phyloP scores from a whole-genome alignment of 179 eudicot species.

The Nepenthes alata region DNA sequence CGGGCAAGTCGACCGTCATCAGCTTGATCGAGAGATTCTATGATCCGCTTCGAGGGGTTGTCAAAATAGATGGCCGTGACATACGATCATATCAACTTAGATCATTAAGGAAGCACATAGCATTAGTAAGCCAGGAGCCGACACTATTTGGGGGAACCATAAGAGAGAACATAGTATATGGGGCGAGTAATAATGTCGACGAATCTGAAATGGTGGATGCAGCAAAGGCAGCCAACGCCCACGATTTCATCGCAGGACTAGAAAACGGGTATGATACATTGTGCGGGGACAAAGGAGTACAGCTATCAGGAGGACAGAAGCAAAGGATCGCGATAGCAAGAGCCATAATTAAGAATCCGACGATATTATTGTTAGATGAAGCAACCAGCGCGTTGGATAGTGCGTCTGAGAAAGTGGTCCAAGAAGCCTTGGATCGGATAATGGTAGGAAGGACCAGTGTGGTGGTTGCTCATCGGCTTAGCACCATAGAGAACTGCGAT shows the following conservation, averaged over 20 bases:
- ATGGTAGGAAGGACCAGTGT: constrained; percentile 53
- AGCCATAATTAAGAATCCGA: constrained; percentile 35
- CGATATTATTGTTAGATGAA: constrained; percentile 34
- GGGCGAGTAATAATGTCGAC: constrained; percentile 25
- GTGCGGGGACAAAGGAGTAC: constrained; percentile 69
- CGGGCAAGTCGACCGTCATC: constrained; percentile 72
- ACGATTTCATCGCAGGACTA: constrained; percentile 45
- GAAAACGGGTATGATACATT: constrained; percentile 62
- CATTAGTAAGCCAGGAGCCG: constrained; percentile 83
- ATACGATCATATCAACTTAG: constrained; percentile 49
- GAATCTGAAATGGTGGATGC: constrained; percentile 57
- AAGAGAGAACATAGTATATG: constrained; percentile 55
- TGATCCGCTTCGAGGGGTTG: constrained; percentile 47
- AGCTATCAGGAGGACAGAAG: constrained; percentile 67
- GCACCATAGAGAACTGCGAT: constrained; percentile 40
- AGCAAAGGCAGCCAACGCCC: constrained; percentile 73
- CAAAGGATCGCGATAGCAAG: constrained; percentile 48
- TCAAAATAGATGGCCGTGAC: constrained; percentile 59
- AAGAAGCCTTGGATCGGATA: constrained; percentile 29
- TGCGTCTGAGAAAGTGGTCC: constrained; percentile 32
- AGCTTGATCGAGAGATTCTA: constrained; percentile 65
- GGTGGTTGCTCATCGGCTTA: constrained; percentile 48
- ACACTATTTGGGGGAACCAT: constrained; percentile 63
- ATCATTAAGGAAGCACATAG: constrained; percentile 53
- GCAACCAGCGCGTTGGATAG: constrained; percentile 48